These are phyloP conservation scores for Inonotus obliquus DNA, from an alignment of 1,284 basidiomycete species.

Conservation along the genomic window DNA sequence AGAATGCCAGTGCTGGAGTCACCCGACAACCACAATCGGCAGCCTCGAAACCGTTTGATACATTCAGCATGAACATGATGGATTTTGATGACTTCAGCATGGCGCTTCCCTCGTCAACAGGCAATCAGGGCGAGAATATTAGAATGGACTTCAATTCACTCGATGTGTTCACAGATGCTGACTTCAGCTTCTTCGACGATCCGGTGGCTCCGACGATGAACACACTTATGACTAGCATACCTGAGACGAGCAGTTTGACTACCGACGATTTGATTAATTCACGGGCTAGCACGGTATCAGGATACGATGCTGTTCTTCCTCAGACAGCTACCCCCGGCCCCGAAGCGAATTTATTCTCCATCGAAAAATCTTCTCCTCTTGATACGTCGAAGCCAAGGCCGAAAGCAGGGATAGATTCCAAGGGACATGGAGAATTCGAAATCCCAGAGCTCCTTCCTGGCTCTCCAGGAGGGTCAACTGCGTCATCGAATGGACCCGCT, in stretches of 20 bases:
- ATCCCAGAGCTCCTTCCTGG: conserved; percentile 32
- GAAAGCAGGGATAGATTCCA: conserved; percentile 29
- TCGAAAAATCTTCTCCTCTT: conserved; percentile 28
- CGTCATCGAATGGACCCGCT: conserved; percentile 38
- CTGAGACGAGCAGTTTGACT: conserved; percentile 22
- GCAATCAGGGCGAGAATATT: not conserved
- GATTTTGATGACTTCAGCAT: conserved; percentile 44
- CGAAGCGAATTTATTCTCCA: not conserved
- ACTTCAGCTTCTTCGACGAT: conserved; percentile 72
- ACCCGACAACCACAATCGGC: conserved; percentile 5
- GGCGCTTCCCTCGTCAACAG: conserved; percentile 18
- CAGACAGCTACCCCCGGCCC: not conserved
- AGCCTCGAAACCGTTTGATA: conserved; percentile 28
- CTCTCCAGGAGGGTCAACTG: conserved; percentile 37
- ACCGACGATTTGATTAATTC: conserved; percentile 22
- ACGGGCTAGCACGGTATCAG: conserved; percentile 24
- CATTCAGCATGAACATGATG: conserved; percentile 38
- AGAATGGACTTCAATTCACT: conserved; percentile 34
- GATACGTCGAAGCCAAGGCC: conserved; percentile 20
- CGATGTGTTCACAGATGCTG: conserved; percentile 64
- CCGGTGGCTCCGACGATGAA: conserved; percentile 25
- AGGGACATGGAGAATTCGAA: conserved; percentile 22
- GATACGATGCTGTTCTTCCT: conserved; percentile 1
- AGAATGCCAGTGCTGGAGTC: not conserved
- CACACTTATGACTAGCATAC: conserved; percentile 21